Base-by-base conservation (phyloP, 352 stramenopile species). In the Peronospora farinosa region DNA sequence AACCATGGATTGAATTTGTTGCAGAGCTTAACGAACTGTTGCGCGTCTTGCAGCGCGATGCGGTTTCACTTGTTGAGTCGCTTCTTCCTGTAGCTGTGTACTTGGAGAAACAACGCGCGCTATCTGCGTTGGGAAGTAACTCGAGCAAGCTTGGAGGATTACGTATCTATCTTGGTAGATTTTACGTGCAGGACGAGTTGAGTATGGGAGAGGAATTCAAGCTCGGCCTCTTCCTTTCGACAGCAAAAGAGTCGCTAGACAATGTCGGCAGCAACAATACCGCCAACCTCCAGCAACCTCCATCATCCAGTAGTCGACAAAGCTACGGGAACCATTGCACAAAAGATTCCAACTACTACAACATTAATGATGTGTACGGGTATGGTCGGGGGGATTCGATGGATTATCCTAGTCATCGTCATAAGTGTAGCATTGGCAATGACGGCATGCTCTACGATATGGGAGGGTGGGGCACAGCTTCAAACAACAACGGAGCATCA, bases 1-100 rank as follows among this genome's bases (percentile, higher is more conserved):
- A 89, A 25, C 76, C 72, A 38, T 92, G 78, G 78, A 78, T 92
- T 57, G 74, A 88, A 65, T 85, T 92, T 54, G 79, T 92, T 35
- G 78, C 78, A 0, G 81, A 92, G 45, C 57, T 92, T 0, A 92
- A 92, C 43, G 75, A 81, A 32, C 43, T 92, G 6, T 52, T 92
- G 28, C 78, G 81, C 3, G 65, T 88, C 10, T 78, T 92, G 13
- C 63, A 79, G 33, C 70, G 74, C n/a, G 60, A 86, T 23, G 68
- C 79, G 51, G 51, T 56, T 45, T 65, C 51, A 7, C 47, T 85
- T 10, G 65, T 86, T 10, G 65, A 84, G 44, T 78, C 74, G 19
- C 69, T 90, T 2, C 55, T 83, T 38, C 74, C 74, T 19, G 78
- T 86, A 9, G 74, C 78, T 0, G 59, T 68, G 47, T 90, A 83